Evolutionary conservation across 768 basidiomycete genomes (phyloP).

Genomic region (Podaxis carcinomalis): DNA sequence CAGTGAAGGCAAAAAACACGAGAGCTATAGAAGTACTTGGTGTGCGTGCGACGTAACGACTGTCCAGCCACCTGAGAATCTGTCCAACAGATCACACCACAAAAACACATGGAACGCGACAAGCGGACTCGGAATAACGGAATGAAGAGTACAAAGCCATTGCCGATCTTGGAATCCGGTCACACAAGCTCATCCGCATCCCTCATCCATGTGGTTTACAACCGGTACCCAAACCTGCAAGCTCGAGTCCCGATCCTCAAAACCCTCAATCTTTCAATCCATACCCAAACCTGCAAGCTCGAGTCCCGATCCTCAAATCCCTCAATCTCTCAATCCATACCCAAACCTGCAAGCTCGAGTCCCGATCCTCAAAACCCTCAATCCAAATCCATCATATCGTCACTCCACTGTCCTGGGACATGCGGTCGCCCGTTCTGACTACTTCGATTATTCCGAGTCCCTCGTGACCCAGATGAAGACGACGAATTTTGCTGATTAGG

Average conservation of each 20-base stretch:
- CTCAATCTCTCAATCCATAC: not conserved
- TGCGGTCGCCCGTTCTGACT: not conserved
- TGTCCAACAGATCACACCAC: not conserved
- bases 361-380: not conserved
- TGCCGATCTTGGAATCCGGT: not conserved
- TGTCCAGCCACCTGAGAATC: too few relatives aligned
- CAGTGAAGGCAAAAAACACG: too few relatives aligned
- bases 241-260: not conserved
- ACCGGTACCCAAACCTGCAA: not conserved
- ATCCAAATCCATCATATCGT: constrained; percentile 8
- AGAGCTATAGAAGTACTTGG: too few relatives aligned
- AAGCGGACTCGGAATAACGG: not conserved
- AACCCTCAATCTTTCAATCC: not conserved
- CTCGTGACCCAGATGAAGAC: not conserved
- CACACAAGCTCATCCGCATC: not conserved
- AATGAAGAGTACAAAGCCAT: not conserved
- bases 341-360: not conserved
- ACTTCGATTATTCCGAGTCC: not conserved
- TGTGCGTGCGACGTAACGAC: too few relatives aligned
- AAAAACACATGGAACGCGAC: not conserved
- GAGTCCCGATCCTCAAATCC: not conserved
- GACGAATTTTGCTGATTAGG: not conserved
- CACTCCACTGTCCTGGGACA: constrained; percentile 5
- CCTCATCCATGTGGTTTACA: not conserved
- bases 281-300: not conserved